Percentiles rank a stretch among this genome's conserved stretches.
Evolutionary conservation across 441 rosid genomes (phyloP).

Genomic region (Mallotus repandus): DNA sequence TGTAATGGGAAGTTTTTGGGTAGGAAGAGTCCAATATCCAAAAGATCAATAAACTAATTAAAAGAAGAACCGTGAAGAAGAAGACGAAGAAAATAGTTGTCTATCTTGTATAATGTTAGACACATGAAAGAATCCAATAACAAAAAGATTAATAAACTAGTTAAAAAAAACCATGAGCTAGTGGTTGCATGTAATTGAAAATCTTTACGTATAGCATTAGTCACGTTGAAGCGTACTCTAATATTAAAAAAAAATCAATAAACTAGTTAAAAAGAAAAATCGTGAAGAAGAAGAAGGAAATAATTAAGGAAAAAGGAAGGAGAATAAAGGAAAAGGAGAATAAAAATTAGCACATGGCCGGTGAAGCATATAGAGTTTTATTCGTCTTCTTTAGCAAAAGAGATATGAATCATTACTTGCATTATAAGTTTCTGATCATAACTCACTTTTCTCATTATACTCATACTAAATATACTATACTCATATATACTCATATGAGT

Average conservation of each 20-base stretch:
- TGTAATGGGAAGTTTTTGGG: too few species aligned
- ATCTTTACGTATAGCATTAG: background rate
- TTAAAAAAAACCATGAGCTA: too few species aligned
- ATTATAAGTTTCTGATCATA: conserved; percentile 16
- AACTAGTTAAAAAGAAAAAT: background rate
- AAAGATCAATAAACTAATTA: too few species aligned
- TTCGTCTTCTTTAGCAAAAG: conserved; percentile 24
- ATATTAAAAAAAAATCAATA: too few species aligned
- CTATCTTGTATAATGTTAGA: too few species aligned
- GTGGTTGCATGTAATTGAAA: background rate
- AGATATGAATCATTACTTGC: conserved; percentile 23
- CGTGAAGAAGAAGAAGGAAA: background rate
- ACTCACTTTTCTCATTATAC: background rate
- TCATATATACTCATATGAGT: too few species aligned
- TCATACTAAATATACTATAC: background rate
- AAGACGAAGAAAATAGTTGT: too few species aligned
- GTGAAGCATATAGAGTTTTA: background rate
- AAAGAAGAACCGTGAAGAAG: too few species aligned
- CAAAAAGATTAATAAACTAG: too few species aligned
- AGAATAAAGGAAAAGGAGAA: conserved; percentile 10
- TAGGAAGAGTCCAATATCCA: too few species aligned
- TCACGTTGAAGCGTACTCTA: too few species aligned
- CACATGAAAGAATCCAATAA: too few species aligned
- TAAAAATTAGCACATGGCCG: conserved; percentile 16
- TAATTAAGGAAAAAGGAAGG: background rate